phyloP scores from a whole-genome alignment of 805 yeast species.

The Wickerhamiella brachini region DNA sequence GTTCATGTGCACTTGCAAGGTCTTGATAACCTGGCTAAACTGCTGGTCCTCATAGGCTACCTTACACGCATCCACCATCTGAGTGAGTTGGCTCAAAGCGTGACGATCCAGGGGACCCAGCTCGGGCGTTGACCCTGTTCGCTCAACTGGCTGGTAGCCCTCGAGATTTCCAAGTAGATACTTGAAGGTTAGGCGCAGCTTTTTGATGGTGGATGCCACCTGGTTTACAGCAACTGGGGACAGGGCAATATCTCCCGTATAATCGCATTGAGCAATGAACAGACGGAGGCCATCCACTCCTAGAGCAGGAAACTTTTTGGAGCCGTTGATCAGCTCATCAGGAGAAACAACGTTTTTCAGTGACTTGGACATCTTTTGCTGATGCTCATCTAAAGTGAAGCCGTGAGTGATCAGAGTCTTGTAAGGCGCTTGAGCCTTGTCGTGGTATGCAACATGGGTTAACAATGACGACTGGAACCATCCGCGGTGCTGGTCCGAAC shows the following conservation, averaged over 20 bases:
- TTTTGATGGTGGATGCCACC: constrained; percentile 68
- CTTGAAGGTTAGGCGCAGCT: constrained; percentile 66
- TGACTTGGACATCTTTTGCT: constrained; percentile 88
- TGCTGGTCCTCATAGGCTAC: constrained; percentile 42
- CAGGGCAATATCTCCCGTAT: constrained; percentile 62
- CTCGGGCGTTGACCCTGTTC: too few relatives aligned
- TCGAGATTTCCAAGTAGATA: constrained; percentile 69
- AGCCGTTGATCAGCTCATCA: constrained; percentile 34
- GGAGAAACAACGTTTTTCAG: constrained; percentile 75
- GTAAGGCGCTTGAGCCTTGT: constrained; percentile 45
- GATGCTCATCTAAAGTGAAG: constrained; percentile 73
- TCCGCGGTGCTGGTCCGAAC: constrained; percentile 97
- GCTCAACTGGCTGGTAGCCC: constrained; percentile 19
- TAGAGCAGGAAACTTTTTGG: constrained; percentile 28
- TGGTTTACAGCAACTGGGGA: constrained; percentile 60
- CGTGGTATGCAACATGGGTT: constrained; percentile 46
- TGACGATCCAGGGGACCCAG: constrained; percentile 37
- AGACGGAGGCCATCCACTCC: constrained; percentile 87
- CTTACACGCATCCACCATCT: constrained; percentile 31
- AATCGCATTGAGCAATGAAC: constrained; percentile 84
- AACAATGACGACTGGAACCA: constrained; percentile 95
- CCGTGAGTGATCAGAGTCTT: constrained; percentile 80
- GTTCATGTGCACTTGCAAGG: constrained; percentile 58
- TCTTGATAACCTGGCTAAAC: constrained; percentile 57
- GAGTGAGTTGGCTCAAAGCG: constrained; percentile 40